Percentiles rank a stretch among this genome's conserved stretches.
phyloP scores from a whole-genome alignment of 352 stramenopile genomes.

The Globisporangium abappressorium region DNA sequence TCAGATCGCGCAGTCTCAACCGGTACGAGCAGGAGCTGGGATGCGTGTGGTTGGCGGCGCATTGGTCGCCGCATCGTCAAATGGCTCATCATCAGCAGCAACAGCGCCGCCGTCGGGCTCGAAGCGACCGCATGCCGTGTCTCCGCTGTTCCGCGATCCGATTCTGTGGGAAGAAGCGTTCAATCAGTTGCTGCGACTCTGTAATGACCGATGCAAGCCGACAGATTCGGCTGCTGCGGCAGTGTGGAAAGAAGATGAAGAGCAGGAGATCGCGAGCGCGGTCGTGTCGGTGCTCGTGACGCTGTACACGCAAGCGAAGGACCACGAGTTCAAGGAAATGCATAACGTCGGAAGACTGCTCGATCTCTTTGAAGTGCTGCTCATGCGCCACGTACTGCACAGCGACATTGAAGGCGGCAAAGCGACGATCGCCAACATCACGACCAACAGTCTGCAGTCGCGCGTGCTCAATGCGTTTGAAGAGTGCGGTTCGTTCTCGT shows the following conservation, averaged over 20 bases:
- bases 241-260: slow-evolving; percentile 64
- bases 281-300: slow-evolving; percentile 73
- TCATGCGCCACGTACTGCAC: slow-evolving; percentile 66
- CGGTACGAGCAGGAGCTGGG: slow-evolving; percentile 76
- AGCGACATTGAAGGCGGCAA: slow-evolving; percentile 24
- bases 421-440: slow-evolving; percentile 50
- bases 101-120: slow-evolving; percentile 2
- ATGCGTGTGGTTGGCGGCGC: slow-evolving; percentile 91
- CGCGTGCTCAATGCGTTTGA: slow-evolving; percentile 83
- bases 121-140: slow-evolving; percentile 19
- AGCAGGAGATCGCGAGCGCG: slow-evolving; percentile 75
- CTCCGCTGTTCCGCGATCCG: slow-evolving; percentile 38
- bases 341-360: slow-evolving; percentile 62
- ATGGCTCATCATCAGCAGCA: not conserved
- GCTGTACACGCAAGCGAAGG: slow-evolving; percentile 73
- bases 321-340: slow-evolving; percentile 70
- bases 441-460: slow-evolving; percentile 79
- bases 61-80: slow-evolving; percentile 36
- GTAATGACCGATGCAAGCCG: slow-evolving; percentile 36
- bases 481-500: slow-evolving; percentile 68
- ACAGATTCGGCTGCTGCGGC: slow-evolving; percentile 16
- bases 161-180: slow-evolving; percentile 73
- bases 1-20: slow-evolving; percentile 63
- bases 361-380: slow-evolving; percentile 54
- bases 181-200: slow-evolving; percentile 51